Evolutionary conservation across 2,329 filamentous ascomycete species (phyloP).

Genomic region (Periconia digitata): DNA sequence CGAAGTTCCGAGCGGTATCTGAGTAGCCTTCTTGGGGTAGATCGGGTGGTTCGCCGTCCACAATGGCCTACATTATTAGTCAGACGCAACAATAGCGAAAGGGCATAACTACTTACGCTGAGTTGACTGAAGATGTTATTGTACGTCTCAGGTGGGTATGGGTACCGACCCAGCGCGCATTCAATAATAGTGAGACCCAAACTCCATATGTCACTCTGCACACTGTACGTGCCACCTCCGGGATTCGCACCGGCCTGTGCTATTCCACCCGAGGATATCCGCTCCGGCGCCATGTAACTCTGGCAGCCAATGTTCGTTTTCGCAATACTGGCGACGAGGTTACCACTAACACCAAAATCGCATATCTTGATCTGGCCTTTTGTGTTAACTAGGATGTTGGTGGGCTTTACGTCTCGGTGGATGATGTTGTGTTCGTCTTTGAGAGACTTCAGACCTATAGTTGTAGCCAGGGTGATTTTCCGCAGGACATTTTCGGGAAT

Average conservation of each 20-base stretch:
- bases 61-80: constrained; percentile 72
- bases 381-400: constrained; percentile 94
- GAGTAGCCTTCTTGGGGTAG: constrained; percentile 80
- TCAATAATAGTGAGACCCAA: constrained; percentile 93
- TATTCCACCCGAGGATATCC: constrained; percentile 85
- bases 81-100: not conserved
- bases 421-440: constrained; percentile 99
- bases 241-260: constrained; percentile 68
- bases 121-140: constrained; percentile 98
- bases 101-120: constrained; percentile 65
- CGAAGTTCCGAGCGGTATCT: constrained; percentile 79
- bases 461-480: constrained; percentile 87
- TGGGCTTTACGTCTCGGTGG: constrained; percentile 96
- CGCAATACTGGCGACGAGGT: constrained; percentile 93
- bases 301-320: constrained; percentile 99
- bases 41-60: constrained; percentile 91
- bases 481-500: constrained; percentile 85
- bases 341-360: constrained; percentile 96
- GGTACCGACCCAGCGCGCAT: constrained; percentile 90
- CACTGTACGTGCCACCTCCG: constrained; percentile 85
- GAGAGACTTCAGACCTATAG: constrained; percentile 86
- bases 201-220: constrained; percentile 98
- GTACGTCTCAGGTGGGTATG: constrained; percentile 95
- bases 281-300: constrained; percentile 97
- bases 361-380: constrained; percentile 95